These are phyloP conservation scores for Tulasnella sp. DNA, from an alignment of 768 basidiomycete species.

Conservation along the genomic window DNA sequence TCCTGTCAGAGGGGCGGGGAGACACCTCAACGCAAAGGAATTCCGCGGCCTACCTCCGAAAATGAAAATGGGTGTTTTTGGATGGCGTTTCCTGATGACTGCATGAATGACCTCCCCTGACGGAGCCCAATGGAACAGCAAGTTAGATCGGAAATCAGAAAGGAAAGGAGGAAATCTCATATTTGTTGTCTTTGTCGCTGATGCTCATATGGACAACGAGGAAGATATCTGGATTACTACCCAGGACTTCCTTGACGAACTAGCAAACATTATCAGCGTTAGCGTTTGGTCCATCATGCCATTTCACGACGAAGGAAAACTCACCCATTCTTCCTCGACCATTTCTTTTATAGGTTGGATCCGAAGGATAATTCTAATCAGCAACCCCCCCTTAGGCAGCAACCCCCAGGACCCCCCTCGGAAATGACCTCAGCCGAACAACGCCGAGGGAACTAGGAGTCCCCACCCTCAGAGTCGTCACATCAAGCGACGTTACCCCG, in stretches of 20 bases:
- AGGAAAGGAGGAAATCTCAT: neutral
- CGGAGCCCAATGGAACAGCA: neutral
- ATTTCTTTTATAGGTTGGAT: too few species aligned
- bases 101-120: neutral
- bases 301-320: too few species aligned
- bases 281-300: too few species aligned
- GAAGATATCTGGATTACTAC: neutral
- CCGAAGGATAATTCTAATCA: too few species aligned
- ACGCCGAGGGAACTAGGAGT: too few species aligned
- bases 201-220: constrained; percentile 7
- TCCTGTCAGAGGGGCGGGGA: neutral
- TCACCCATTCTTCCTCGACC: too few species aligned
- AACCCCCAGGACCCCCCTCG: too few species aligned
- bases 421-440: too few species aligned
- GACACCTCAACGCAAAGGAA: neutral
- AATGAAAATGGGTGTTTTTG: constrained; percentile 1
- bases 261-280: neutral
- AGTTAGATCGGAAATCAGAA: neutral
- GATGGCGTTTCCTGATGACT: neutral
- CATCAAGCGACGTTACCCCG: too few species aligned
- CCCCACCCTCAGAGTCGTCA: too few species aligned
- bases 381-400: too few species aligned
- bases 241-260: constrained; percentile 4
- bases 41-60: neutral
- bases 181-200: neutral